Evolutionary conservation across 73 alveolate genomes (phyloP).

Genomic region (Symbiodinium natans): DNA sequence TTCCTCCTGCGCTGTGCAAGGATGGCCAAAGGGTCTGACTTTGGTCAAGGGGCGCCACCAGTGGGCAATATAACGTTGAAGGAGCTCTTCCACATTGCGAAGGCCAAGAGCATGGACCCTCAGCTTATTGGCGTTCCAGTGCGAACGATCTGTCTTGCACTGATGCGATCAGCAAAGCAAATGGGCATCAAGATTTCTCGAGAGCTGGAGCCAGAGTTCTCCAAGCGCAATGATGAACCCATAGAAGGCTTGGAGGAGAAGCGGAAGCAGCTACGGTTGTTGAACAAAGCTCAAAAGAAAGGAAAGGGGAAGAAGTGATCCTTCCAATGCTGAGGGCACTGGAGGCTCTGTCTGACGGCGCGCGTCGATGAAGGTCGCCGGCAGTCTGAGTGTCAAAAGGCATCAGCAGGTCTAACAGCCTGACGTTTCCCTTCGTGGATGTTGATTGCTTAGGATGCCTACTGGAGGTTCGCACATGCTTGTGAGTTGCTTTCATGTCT

Average conservation of each 20-base stretch:
- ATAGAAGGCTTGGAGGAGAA: conserved; percentile 58
- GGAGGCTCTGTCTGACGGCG: background rate
- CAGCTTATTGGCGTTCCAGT: conserved; percentile 75
- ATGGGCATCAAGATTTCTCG: conserved; percentile 69
- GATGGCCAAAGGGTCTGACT: conserved; percentile 56
- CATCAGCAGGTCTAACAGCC: background rate
- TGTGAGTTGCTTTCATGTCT: background rate
- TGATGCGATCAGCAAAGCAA: conserved; percentile 63
- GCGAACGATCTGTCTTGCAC: conserved; percentile 57
- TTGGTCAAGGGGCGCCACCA: conserved; percentile 42
- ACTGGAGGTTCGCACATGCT: background rate
- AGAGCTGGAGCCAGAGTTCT: conserved; percentile 42
- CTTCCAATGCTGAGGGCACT: no score
- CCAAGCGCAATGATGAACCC: conserved; percentile 68
- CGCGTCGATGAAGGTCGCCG: background rate
- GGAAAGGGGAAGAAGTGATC: conserved; percentile 56
- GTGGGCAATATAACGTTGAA: conserved; percentile 57
- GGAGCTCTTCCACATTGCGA: conserved; percentile 48
- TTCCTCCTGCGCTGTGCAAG: conserved; percentile 93
- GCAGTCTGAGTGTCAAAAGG: background rate
- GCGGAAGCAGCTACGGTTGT: conserved; percentile 63
- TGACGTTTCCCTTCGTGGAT: background rate
- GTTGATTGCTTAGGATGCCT: no score
- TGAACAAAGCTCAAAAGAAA: conserved; percentile 67
- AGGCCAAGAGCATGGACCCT: conserved; percentile 91